A percentile compares a stretch with the other conserved stretches of the same genome.
Evolutionary conservation across 441 rosid species (phyloP).

Genomic region (Populus hybrid): DNA sequence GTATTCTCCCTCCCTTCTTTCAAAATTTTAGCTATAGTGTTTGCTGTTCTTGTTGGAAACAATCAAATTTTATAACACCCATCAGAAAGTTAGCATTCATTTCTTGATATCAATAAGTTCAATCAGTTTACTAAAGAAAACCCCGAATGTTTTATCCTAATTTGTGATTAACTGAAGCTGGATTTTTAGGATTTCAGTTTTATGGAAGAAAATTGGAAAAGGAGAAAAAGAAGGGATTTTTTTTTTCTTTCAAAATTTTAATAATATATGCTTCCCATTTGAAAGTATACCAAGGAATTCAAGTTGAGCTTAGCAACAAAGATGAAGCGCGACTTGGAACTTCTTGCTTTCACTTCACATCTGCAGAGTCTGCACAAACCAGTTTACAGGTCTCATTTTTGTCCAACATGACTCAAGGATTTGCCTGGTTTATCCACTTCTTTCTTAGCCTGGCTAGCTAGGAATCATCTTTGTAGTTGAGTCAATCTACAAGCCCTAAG

Average conservation of each 20-base stretch:
- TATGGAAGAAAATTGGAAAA: neutral
- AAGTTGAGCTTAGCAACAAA: too few species aligned
- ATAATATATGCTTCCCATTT: neutral
- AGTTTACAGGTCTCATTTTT: neutral
- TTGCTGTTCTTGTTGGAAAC: neutral
- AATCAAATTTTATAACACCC: neutral
- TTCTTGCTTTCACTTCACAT: neutral
- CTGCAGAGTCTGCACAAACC: neutral
- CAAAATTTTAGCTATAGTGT: neutral
- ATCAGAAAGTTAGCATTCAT: neutral
- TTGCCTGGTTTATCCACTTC: too few species aligned
- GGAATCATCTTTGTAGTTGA: too few species aligned
- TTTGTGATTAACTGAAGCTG: neutral
- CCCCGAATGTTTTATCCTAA: neutral
- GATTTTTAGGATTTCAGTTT: too few species aligned
- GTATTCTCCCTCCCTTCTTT: conserved; percentile 9
- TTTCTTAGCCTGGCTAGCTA: too few species aligned
- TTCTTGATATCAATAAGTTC: neutral
- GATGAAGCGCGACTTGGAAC: neutral
- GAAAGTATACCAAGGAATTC: neutral
- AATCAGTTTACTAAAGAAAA: neutral
- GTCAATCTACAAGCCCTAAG: too few species aligned
- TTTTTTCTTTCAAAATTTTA: too few species aligned
- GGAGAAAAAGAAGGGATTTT: neutral
- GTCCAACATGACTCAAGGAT: neutral